Base-by-base conservation (phyloP, 2,329 filamentous ascomycete species). In the Neofusicoccum cordaticola region DNA sequence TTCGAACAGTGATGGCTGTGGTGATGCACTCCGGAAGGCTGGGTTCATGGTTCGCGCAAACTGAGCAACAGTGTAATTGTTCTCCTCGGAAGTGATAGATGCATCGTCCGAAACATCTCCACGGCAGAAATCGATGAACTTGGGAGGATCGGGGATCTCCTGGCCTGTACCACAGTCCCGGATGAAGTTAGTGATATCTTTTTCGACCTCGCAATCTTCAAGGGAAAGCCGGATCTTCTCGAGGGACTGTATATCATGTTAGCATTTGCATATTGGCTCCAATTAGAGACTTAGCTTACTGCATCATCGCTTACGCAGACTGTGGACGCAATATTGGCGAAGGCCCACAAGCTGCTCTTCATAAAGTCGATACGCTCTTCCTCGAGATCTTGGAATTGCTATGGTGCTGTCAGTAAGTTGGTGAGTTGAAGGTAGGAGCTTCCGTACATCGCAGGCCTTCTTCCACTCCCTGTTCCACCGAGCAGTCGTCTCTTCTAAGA, bases 391-490 rank as follows among this genome's bases (percentile, higher is more conserved):
- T 99, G 96, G 78, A 99, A 99, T 82, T 98, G 99, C 83, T 96
- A 65, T 45, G 22, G 19, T 56, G 17, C 22, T 42, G 44, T 64
- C n/a, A 60, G 56, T 9, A 22, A 22, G 9, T 27, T 15, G 44
- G 56, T 65, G 71, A 72, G 0, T 4, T 35, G 39, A 7, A 1
- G 17, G 34, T 15, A 22, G 31, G 35, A 5, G 19, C 17, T 12
- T 37, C 75, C 82, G 65, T 72, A 85, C 83, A 73, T 90, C 96
- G 72, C 95, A 96, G 0, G 94, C 95, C 19, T 91, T 88, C 79
- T 98, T 99, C 95, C 95, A 99, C 76, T 99, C 95, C 71, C 94
- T 86, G 75, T 99, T 99, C 95, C 95, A 99, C 63, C 94, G 86
- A 4, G 88, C 90, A 0, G 95, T 99, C 0, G 95, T 99, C 70